Evolutionary conservation across 352 stramenopile species (phyloP).

Genomic region (Achlya hypogyna): DNA sequence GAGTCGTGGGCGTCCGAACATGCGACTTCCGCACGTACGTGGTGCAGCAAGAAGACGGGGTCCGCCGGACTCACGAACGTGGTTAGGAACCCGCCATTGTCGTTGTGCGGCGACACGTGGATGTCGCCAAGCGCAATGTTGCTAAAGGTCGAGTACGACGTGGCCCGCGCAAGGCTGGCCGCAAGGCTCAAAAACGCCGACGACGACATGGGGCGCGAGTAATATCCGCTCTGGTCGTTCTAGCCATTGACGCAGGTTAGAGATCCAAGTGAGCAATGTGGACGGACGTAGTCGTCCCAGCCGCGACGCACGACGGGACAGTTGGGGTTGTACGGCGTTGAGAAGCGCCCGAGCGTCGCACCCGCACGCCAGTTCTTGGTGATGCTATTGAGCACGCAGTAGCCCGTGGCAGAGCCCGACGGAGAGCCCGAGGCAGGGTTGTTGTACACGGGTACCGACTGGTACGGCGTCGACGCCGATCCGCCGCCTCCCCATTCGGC

Average conservation of each 20-base stretch:
- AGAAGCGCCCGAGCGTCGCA: not conserved
- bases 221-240: slow-evolving; percentile 9
- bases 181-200: slow-evolving; percentile 11
- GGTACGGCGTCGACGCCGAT: not conserved
- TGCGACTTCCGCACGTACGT: not conserved
- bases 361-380: slow-evolving; percentile 10
- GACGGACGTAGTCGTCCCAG: slow-evolving; percentile 11
- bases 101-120: slow-evolving; percentile 14
- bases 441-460: slow-evolving; percentile 10
- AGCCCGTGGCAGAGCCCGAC: slow-evolving; percentile 3
- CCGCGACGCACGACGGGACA: slow-evolving; percentile 15
- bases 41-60: slow-evolving; percentile 17
- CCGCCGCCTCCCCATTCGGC: slow-evolving; percentile 17
- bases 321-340: not conserved
- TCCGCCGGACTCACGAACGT: slow-evolving; percentile 16
- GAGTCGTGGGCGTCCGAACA: not conserved
- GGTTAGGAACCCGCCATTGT: not conserved
- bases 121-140: slow-evolving; percentile 8
- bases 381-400: slow-evolving; percentile 17
- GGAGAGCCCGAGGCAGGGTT: not conserved
- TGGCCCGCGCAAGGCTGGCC: not conserved
- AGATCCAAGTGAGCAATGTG: not conserved
- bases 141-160: not conserved
- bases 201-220: not conserved
- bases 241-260: not conserved